Percentiles rank a stretch among this genome's conserved stretches.
These are phyloP conservation scores for Diutina rugosa DNA, from an alignment of 1,139 yeast species.

Conservation along the genomic window DNA sequence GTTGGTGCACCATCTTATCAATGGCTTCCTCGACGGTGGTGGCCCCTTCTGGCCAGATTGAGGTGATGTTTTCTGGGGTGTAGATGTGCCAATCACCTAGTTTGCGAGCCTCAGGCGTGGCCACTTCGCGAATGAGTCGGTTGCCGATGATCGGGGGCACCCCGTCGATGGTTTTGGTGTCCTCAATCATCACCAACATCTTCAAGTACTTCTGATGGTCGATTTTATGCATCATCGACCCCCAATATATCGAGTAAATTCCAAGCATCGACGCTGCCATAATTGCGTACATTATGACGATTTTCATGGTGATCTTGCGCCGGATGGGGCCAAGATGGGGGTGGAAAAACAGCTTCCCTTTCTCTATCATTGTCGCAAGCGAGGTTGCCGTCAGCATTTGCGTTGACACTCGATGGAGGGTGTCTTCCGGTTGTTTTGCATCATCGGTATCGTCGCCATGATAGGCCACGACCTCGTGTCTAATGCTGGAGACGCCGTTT, in stretches of 20 bases:
- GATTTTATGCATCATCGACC: slow-evolving; percentile 32
- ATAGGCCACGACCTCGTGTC: neutral
- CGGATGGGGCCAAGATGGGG: neutral
- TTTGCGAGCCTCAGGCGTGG: slow-evolving; percentile 8
- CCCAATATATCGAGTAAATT: slow-evolving; percentile 37
- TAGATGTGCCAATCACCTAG: slow-evolving; percentile 29
- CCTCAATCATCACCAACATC: slow-evolving; percentile 35
- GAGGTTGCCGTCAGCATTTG: neutral
- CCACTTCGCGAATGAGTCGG: slow-evolving; percentile 15
- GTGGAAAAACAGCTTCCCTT: neutral
- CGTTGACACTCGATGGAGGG: neutral
- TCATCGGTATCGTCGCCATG: neutral
- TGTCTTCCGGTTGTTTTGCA: neutral
- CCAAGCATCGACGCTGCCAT: slow-evolving; percentile 5
- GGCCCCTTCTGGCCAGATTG: slow-evolving; percentile 11
- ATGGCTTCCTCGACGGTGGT: slow-evolving; percentile 21
- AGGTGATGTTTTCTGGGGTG: slow-evolving; percentile 13
- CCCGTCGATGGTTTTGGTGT: slow-evolving; percentile 11
- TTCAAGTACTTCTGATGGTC: slow-evolving; percentile 25
- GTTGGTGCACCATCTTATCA: slow-evolving; percentile 25
- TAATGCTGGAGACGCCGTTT: neutral
- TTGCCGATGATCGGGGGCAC: slow-evolving; percentile 18
- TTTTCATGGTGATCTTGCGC: neutral
- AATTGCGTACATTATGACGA: slow-evolving; percentile 3
- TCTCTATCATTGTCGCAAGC: neutral